Evolutionary conservation across 176 grass and related monocot genomes (phyloP), one percentile per base, ranked within the genome.

Genomic region (Cymbopogon citratus): DNA sequence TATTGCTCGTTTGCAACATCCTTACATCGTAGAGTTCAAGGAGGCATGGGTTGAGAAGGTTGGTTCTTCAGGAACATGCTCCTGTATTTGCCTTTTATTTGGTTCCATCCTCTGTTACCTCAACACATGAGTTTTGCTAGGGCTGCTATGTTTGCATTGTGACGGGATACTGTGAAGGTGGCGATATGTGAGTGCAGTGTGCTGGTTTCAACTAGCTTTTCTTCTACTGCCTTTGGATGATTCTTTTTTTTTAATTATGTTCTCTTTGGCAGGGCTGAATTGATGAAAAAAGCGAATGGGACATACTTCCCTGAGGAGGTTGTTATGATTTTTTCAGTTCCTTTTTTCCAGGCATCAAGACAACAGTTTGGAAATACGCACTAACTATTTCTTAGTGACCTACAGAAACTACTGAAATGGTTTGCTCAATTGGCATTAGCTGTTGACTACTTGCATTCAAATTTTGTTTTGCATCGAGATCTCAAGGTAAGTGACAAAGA

Each of bases 41-140:
- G 96, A 99, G 77, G 96, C 96, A 80, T 99, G 96, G 96, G 96
- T 95, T 64, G 96, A 99, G 83, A 99, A 99, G 96, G 96, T 99
- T 87, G 82, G 69, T 60, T 81, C 63, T 76, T 23, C 7, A 79
- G 13, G 69, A 84, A 23, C 48, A 85, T 31, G 51, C 59, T 41
- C 27, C 29, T 6, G 2, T 15, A 26, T 38, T 25, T 33, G 31
- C 31, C 31, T 33, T 33, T 33, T 33, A 33, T 33, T 33, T 33
- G 1, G 31, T 33, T 33, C 31, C 31, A 33, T 33, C 31, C 31
- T 33, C 31, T 33, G 31, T 33, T 2, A 33, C 31, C 31, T 33
- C 31, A 87, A 40, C 71, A 15, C 69, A 18, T 16, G 73, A 72
- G 16, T 84, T 62, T 61, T 27, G 24, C 25, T 73, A 99, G 96